These are phyloP conservation scores for Auxenochlorella protothecoides DNA, from an alignment of 139 green algal genomes.

Conservation along the genomic window DNA sequence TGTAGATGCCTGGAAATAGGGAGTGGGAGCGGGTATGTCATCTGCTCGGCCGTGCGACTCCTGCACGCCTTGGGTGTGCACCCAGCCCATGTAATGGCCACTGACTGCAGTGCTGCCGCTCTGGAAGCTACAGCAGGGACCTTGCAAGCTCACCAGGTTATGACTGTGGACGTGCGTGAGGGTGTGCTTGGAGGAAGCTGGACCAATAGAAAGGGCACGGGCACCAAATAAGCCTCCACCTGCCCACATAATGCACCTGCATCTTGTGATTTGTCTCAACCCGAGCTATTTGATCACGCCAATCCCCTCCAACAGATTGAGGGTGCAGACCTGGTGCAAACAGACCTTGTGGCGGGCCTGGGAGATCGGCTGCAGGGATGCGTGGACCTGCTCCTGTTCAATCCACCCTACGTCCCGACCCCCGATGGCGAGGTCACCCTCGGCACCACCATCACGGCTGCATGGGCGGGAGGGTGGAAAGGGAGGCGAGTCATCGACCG, in stretches of 20 bases:
- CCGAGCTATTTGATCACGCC: no score
- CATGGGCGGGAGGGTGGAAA: conserved; percentile 76
- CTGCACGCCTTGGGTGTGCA: conserved; percentile 10
- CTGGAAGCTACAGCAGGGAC: no score
- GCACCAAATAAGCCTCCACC: no score
- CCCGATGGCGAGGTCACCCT: conserved; percentile 72
- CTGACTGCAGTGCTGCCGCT: conserved; percentile 8
- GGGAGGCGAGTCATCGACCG: conserved; percentile 76
- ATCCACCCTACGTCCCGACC: conserved; percentile 94
- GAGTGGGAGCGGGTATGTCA: conserved; percentile 74
- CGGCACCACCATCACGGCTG: conserved; percentile 44
- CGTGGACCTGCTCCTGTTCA: conserved; percentile 79
- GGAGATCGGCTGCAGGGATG: conserved; percentile 10
- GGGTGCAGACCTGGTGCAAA: conserved; percentile 35
- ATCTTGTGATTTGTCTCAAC: no score
- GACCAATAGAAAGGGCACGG: no score
- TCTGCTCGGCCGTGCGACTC: conserved; percentile 59
- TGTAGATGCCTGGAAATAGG: conserved; percentile 66
- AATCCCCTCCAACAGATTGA: neutral
- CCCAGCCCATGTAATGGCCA: conserved; percentile 20
- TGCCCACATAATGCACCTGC: no score
- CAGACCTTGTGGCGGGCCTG: conserved; percentile 32
- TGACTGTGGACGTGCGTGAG: no score
- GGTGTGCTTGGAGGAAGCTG: no score
- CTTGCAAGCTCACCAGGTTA: no score